Evolutionary conservation across 2,329 filamentous ascomycete genomes (phyloP), one percentile per base, ranked within the genome.

Genomic region (Penicillium sp.): DNA sequence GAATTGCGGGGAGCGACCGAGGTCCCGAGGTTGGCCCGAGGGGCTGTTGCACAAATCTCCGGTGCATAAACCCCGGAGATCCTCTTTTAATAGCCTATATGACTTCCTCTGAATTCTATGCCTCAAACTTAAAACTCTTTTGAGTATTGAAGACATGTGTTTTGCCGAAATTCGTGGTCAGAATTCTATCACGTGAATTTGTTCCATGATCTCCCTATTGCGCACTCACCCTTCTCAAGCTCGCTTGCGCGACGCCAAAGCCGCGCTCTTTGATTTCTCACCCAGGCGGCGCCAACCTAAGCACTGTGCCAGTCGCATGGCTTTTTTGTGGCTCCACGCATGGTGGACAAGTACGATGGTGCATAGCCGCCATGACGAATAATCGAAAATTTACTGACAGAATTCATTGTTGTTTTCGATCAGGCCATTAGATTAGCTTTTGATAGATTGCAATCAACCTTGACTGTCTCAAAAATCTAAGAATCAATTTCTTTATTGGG

Each of bases 1-100:
- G 47, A 45, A 53, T 47, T 66, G 65, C 63, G 66, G 67, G 66
- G 65, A 58, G 38, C 31, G 62, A 59, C 67, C 67, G 66, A 69
- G 67, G 67, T 69, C 65, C 67, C 66, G 67, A 70, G 67, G 67
- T 31, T 33, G 21, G 33, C 47, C 38, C 29, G 41, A 51, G 49
- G 49, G 39, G 39, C 41, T 24, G 24, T 49, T 48, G 45, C 51
- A 53, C 51, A 53, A 53, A 24, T 33, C 31, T 44, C 24, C 28
- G 21, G 38, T 42, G 34, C 49, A 57, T 36, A 49, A 46, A 45
- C 18, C 24, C 24, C 18, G 49, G 43, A 42, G 49, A 51, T 51
- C 34, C 41, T 44, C 49, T 39, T 29, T 24, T 42, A 13, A 43
- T 29, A 12, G 13, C 38, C 21, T 31, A 31, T 28, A 28, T 26